Percentiles rank a stretch among this genome's conserved stretches.
Evolutionary conservation across 176 grass and related monocot species (phyloP).

Genomic region (Aegilops sharonensis): DNA sequence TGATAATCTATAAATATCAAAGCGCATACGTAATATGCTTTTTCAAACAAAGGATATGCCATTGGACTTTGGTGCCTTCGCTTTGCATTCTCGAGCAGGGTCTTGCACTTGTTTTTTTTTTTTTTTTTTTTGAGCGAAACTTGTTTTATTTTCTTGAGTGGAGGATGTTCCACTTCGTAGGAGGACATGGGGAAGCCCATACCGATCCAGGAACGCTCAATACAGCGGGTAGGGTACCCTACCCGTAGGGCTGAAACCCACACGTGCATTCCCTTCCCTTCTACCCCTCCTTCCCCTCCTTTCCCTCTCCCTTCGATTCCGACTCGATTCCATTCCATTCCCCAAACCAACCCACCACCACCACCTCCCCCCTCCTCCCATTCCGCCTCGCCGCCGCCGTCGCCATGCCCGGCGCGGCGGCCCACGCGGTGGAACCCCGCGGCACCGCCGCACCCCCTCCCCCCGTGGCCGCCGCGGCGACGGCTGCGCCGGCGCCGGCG

Average conservation of each 20-base stretch:
- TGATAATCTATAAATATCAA: too few relatives aligned
- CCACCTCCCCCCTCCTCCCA: not conserved
- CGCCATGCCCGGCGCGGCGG: constrained; percentile 63
- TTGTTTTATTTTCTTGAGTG: not conserved
- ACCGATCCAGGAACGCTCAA: not conserved
- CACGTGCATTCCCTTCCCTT: constrained; percentile 23
- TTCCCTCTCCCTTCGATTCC: not conserved
- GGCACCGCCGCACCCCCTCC: not conserved
- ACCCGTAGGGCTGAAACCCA: not conserved
- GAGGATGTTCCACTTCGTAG: too few relatives aligned
- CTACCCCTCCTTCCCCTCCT: not conserved
- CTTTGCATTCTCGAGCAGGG: not conserved
- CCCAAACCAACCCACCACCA: constrained; percentile 33
- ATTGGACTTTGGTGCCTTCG: not conserved
- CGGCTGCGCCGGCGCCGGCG: constrained; percentile 1
- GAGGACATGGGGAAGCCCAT: not conserved
- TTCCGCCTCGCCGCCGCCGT: constrained; percentile 36
- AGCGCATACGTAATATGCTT: too few relatives aligned
- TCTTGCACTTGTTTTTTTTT: not conserved
- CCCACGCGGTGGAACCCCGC: constrained; percentile 42
- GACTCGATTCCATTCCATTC: constrained; percentile 13
- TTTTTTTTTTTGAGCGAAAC: not conserved
- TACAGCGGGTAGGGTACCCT: not conserved
- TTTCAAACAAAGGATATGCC: not conserved
- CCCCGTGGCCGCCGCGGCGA: not conserved